Evolutionary conservation across 768 basidiomycete species (phyloP), one percentile per base, ranked within the genome.

Genomic region (Collybia mongolica): DNA sequence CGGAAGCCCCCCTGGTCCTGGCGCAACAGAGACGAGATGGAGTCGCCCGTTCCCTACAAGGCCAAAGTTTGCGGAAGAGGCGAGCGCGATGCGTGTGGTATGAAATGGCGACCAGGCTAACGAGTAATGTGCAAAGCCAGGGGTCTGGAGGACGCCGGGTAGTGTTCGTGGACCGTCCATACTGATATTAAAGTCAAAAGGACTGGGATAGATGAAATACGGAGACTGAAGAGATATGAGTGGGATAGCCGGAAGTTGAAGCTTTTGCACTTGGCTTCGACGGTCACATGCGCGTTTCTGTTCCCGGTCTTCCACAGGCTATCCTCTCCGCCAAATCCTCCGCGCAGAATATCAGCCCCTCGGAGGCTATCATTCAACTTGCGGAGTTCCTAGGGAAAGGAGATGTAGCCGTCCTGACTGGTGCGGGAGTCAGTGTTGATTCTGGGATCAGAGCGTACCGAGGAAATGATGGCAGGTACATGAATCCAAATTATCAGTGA

Each of bases 391-490:
- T 96, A 17, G 68, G 74, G 0, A 69, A 74, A 3, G 91, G 92
- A n/a, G 86, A 82, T 65, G 82, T 82, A 42, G 71, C 86, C 0
- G 71, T 93, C 14, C 65, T 98, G 48, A 94, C 93, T 0, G 94
- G 94, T 2, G 96, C 96, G 0, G 96, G 96, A 6, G 90, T 97
- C 56, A 91, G 89, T 64, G 94, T 98, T 23, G 96, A 98, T 66
- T 92, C 89, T 22, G 96, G 96, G 39, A 96, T 98, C 53, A 76
- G 92, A 56, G 93, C 94, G n/a, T 97, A 98, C 68, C 74, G 94
- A 50, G 94, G 94, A 35, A 64, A 74, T 53, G 90, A 95, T 61
- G 94, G 94, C 14, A 73, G 86, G 55, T 93, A 93, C 67, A 82
- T 90, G 82, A 90, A 93, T 60, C 90, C 88, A n/a, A 87, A 92